Evolutionary conservation across 345 rosid species (phyloP), one percentile per base, ranked within the genome.

Genomic region (Psidium friedrichsthalianum): DNA sequence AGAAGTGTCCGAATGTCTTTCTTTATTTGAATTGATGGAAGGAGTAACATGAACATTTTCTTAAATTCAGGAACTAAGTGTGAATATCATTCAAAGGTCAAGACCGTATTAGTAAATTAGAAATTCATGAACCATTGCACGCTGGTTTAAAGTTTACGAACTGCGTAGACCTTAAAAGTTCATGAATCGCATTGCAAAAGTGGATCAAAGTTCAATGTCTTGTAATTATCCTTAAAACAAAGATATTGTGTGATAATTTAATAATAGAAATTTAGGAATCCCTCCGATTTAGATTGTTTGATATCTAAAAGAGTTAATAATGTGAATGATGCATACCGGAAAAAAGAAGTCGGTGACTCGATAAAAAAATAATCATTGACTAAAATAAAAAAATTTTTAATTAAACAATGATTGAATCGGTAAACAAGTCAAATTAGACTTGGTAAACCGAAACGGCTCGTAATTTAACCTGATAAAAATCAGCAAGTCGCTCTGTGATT

Each of bases 181-280:
- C 47, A 6, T 6, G 47, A 8, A 44, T 44, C 47, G 6, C 47
- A 44, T 44, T 6, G 1, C 47, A n/a, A 44, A 0, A 44, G 6
- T 44, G 47, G 1, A 8, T 44, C 47, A 6, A 6, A 44, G 8
- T 44, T 44, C 47, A 44, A 44, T 5, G 6, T 6, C 47, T 36
- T 36, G 3, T 36, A 36, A 47, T 47, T 47, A 47, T 47, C 51
- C 51, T 2, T 47, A 4, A 69, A 32, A 32, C 32, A 64, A 0
- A 5, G 3, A 8, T 29, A 64, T 64, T 32, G 1, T 8, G 1
- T 32, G 4, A 44, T 32, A 69, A 36, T 2, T 18, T 69, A 69
- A 69, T 18, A 8, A 69, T 44, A 32, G 6, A n/a, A n/a, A n/a
- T n/a, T n/a, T n/a, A n/a, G 5, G 0, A 0, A 3, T 2, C 8